A percentile compares a stretch with the other conserved stretches of the same genome.
phyloP scores from a whole-genome alignment of 2,329 filamentous ascomycete species.

The Diaporthe sp. region DNA sequence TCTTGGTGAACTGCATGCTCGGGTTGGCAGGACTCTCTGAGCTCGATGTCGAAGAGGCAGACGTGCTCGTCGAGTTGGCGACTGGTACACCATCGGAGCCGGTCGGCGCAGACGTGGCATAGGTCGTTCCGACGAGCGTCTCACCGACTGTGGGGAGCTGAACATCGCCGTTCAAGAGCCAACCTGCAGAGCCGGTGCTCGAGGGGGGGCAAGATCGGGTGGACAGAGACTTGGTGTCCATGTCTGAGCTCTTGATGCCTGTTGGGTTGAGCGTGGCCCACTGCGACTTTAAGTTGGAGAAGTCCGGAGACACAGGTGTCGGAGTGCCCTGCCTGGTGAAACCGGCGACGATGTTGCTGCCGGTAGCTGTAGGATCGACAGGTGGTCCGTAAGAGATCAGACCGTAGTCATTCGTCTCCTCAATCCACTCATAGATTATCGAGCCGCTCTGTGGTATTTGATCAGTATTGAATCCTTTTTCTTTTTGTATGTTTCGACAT shows the following conservation, averaged over 20 bases:
- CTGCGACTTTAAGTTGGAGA: slow-evolving; percentile 80
- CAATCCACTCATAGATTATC: slow-evolving; percentile 92
- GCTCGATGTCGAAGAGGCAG: slow-evolving; percentile 47
- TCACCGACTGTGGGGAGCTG: slow-evolving; percentile 78
- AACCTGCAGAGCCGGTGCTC: slow-evolving; percentile 71
- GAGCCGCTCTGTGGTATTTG: slow-evolving; percentile 66
- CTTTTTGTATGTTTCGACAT: no score
- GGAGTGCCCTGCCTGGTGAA: slow-evolving; percentile 81
- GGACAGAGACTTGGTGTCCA: slow-evolving; percentile 74
- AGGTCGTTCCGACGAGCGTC: slow-evolving; percentile 52
- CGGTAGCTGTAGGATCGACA: slow-evolving; percentile 65
- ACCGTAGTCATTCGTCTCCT: slow-evolving; percentile 87
- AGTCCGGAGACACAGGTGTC: slow-evolving; percentile 81
- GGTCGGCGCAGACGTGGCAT: slow-evolving; percentile 41
- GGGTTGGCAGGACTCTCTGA: slow-evolving; percentile 59
- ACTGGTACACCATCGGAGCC: slow-evolving; percentile 21
- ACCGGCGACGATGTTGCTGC: slow-evolving; percentile 72
- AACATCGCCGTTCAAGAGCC: slow-evolving; percentile 80
- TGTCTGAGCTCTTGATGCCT: slow-evolving; percentile 73
- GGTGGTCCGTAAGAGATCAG: slow-evolving; percentile 80
- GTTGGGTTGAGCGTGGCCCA: slow-evolving; percentile 82
- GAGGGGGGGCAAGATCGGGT: slow-evolving; percentile 79
- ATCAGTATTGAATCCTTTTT: not conserved
- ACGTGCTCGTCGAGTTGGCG: slow-evolving; percentile 47
- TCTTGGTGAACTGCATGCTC: slow-evolving; percentile 63